phyloP scores from a whole-genome alignment of 2,329 filamentous ascomycete species.

The Botrytis medusae region DNA sequence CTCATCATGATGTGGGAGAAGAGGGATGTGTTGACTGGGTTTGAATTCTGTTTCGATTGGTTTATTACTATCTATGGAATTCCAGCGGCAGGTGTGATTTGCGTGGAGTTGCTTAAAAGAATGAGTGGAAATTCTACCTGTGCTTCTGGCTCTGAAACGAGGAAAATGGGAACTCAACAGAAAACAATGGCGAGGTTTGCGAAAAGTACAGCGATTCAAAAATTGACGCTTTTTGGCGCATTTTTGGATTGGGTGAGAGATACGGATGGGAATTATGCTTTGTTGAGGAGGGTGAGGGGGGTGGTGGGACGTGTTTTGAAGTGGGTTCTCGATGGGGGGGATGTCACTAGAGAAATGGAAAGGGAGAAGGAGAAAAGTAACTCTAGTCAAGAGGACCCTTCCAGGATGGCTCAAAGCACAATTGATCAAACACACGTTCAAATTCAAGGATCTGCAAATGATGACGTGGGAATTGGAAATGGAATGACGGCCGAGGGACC shows the following conservation, averaged over 20 bases:
- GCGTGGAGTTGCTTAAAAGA: constrained; percentile 36
- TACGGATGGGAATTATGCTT: constrained; percentile 37
- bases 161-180: background rate
- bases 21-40: constrained; percentile 32
- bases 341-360: background rate
- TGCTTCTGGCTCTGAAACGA: background rate
- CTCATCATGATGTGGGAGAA: constrained; percentile 36
- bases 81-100: constrained; percentile 36
- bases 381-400: background rate
- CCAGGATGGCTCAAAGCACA: background rate
- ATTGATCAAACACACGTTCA: background rate
- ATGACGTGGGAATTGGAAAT: background rate
- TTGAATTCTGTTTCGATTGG: constrained; percentile 34
- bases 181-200: constrained; percentile 26
- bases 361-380: background rate
- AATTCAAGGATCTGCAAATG: background rate
- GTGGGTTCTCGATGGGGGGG: constrained; percentile 9
- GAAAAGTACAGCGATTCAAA: constrained; percentile 36
- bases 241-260: constrained; percentile 39
- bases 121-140: constrained; percentile 2
- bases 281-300: constrained; percentile 21
- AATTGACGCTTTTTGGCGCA: constrained; percentile 37
- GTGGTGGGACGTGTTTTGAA: constrained; percentile 4
- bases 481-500: no score
- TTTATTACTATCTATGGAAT: constrained; percentile 36